A percentile compares a stretch with the other conserved stretches of the same genome.
Evolutionary conservation across 805 yeast species (phyloP).

Genomic region (Lipomyces japonicus): DNA sequence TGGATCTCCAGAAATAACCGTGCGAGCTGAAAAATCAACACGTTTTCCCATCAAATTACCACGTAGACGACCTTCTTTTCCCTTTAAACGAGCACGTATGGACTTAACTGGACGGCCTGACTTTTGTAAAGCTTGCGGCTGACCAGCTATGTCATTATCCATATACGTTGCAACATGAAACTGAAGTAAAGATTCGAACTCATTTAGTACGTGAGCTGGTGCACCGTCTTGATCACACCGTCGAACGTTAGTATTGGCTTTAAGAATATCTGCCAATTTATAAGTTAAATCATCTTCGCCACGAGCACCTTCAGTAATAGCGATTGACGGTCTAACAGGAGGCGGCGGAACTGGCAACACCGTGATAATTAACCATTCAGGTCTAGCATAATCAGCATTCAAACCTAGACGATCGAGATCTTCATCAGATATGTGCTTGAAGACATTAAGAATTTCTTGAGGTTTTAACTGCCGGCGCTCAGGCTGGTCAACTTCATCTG

Average conservation of each 20-base stretch:
- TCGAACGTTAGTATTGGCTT: slow-evolving; percentile 96
- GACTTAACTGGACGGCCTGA: slow-evolving; percentile 98
- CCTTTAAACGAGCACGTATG: slow-evolving; percentile 98
- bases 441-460: slow-evolving; percentile 82
- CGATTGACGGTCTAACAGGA: slow-evolving; percentile 97
- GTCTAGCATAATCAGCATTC: slow-evolving; percentile 94
- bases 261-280: slow-evolving; percentile 91
- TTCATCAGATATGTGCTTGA: slow-evolving; percentile 81
- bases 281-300: slow-evolving; percentile 99
- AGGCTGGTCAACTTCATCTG: slow-evolving; percentile 83
- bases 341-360: slow-evolving; percentile 99
- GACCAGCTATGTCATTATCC: slow-evolving; percentile 99
- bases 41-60: slow-evolving; percentile 99
- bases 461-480: slow-evolving; percentile 87
- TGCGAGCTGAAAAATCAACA: slow-evolving; percentile 97
- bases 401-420: slow-evolving; percentile 83
- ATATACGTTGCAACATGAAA: slow-evolving; percentile 98
- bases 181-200: slow-evolving; percentile 90
- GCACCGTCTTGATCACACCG: slow-evolving; percentile 97
- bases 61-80: slow-evolving; percentile 98
- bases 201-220: slow-evolving; percentile 96
- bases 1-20: slow-evolving; percentile 99
- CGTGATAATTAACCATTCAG: slow-evolving; percentile 96
- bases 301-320: slow-evolving; percentile 95
- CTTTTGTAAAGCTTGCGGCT: slow-evolving; percentile 97